Percentiles rank a stretch among this genome's conserved stretches.
These are phyloP conservation scores for Ganoderma multipileum DNA, from an alignment of 1,284 basidiomycete genomes.

Conservation along the genomic window DNA sequence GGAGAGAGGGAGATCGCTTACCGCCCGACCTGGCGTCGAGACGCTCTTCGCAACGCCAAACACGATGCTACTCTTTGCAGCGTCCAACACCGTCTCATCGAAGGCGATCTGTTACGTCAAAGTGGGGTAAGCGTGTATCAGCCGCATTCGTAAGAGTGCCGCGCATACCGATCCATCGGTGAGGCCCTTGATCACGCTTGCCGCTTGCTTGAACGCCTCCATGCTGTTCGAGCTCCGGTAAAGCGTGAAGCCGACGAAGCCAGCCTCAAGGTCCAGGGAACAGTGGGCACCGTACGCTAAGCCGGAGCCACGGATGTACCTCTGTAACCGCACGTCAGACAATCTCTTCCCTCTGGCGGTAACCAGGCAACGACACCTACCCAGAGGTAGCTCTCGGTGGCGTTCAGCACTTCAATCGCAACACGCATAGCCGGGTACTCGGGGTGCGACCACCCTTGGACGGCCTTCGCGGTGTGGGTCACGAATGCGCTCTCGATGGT, in stretches of 20 bases:
- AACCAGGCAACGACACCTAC: constrained; percentile 45
- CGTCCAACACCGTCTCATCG: constrained; percentile 86
- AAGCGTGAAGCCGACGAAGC: constrained; percentile 82
- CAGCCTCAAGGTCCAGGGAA: constrained; percentile 82
- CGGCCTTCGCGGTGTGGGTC: constrained; percentile 81
- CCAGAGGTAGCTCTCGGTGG: constrained; percentile 96
- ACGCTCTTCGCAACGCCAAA: constrained; percentile 84
- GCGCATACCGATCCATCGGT: constrained; percentile 80
- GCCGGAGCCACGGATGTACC: constrained; percentile 89
- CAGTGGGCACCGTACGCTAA: constrained; percentile 94
- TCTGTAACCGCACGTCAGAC: constrained; percentile 41
- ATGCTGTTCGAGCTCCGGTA: constrained; percentile 92
- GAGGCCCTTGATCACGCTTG: constrained; percentile 76
- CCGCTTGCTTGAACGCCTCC: constrained; percentile 85
- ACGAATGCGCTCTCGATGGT: constrained; percentile 96
- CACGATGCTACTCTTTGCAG: constrained; percentile 92
- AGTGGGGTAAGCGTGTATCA: neutral
- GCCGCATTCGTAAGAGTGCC: neutral
- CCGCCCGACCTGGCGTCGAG: constrained; percentile 86
- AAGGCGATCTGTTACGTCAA: constrained; percentile 70
- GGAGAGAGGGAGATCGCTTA: constrained; percentile 47
- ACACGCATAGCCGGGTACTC: constrained; percentile 88
- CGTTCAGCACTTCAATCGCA: constrained; percentile 90
- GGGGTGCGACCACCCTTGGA: constrained; percentile 82
- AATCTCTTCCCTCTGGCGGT: neutral